These are phyloP conservation scores for Fusarium sp. DNA, from an alignment of 2,329 filamentous ascomycete genomes.

Conservation along the genomic window DNA sequence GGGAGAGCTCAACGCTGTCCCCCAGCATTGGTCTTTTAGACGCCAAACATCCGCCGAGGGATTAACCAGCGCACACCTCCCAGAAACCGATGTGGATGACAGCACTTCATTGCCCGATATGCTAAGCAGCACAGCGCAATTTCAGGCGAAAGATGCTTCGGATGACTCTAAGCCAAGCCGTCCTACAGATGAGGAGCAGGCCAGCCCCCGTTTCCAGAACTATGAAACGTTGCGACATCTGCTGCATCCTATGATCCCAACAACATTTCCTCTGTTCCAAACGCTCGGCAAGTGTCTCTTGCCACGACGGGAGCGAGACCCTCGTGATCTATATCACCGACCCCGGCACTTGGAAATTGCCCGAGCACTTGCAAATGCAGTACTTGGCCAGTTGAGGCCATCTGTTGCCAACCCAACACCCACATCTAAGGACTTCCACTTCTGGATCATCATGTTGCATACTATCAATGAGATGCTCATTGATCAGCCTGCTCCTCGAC, in stretches of 20 bases:
- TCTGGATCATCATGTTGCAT: conserved; percentile 83
- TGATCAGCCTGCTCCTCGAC: conserved; percentile 63
- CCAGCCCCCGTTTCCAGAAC: conserved; percentile 69
- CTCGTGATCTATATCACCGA: conserved; percentile 67
- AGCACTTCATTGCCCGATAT: conserved; percentile 47
- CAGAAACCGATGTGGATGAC: conserved; percentile 43
- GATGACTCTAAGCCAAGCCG: conserved; percentile 38
- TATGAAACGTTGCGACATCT: conserved; percentile 80
- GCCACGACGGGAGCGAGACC: conserved; percentile 68
- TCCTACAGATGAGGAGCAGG: conserved; percentile 55
- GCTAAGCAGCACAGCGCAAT: conserved; percentile 40
- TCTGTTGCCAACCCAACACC: conserved; percentile 55
- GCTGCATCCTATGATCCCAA: conserved; percentile 79
- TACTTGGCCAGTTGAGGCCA: conserved; percentile 72
- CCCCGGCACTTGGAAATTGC: conserved; percentile 65
- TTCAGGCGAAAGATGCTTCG: conserved; percentile 36
- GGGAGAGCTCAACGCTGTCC: conserved; percentile 75
- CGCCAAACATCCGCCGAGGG: conserved; percentile 44
- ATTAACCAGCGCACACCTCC: conserved; percentile 21
- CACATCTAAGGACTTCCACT: conserved; percentile 74
- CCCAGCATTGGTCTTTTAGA: conserved; percentile 68
- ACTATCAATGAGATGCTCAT: conserved; percentile 82
- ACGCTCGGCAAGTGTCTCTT: conserved; percentile 84
- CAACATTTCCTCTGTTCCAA: conserved; percentile 87
- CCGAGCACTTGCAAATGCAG: conserved; percentile 74